Base-by-base conservation (phyloP, 1,284 basidiomycete genomes). In the Ustanciosporium gigantosporum region DNA sequence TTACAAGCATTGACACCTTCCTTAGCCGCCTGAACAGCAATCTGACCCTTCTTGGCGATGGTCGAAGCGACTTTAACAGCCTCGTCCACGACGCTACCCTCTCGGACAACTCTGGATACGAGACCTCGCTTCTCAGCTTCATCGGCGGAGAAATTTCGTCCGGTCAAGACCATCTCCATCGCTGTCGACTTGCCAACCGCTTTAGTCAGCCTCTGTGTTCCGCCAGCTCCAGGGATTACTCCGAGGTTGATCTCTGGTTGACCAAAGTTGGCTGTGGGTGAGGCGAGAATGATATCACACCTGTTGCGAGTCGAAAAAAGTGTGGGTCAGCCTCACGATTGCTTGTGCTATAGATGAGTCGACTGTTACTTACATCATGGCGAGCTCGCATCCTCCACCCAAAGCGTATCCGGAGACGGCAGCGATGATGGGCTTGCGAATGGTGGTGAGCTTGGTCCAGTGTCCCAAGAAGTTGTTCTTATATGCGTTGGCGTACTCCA, bases 191-290 rank as follows among this genome's bases (percentile, higher is more conserved):
- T 97, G 45, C 94, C 94, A 60, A 98, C 85, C 8, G 88, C 84
- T 59, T 84, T 86, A 16, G 89, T 87, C 43, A 98, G 86, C 42
- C 91, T 86, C 76, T 91, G 88, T 3, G 87, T 87, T 8, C 87
- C 90, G 34, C 89, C 90, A 4, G 79, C 90, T 11, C 91, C 91
- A 15, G 95, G 94, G 74, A 97, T 97, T 60, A 94, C 88, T 57
- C 95, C 94, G 38, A 98, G 84, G 78, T 91, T 94, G 80, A 98
- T 94, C 79, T 98, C 95, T 25, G 95, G 94, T 79, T 97, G 95
- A 27, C 91, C 92, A 72, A 98, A 96, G 66, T 86, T 87, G 25
- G 95, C 94, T 17, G 85, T 90, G 5, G 91, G 89, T 5, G 92
- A 88, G n/a, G 89, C 91, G 55, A 97, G 85, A 74, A 97, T 88